Base-by-base conservation (phyloP, 768 basidiomycete genomes). In the Psilocybe azurescens region DNA sequence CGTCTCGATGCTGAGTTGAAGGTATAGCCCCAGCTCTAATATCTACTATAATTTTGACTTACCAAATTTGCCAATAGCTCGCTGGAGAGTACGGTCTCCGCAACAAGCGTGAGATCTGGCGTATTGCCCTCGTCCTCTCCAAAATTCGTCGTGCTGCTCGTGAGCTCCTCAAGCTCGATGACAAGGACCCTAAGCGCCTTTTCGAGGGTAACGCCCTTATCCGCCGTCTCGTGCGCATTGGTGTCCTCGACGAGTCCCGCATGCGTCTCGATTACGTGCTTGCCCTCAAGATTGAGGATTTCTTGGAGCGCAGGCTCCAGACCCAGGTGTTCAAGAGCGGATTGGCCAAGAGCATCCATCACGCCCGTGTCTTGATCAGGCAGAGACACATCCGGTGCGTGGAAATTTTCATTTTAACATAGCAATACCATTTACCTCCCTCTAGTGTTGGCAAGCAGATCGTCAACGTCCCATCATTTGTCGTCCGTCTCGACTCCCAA, bases 231-330 rank as follows among this genome's bases (percentile, higher is more conserved):
- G 97, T 99, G 61, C 95, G 97, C 73, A 98, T 99, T 73, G 97
- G 97, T 86, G 97, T 99, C 84, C 91, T 99, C 78, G 97, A 99
- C 77, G 97, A 99, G 85, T 80, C 87, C 67, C 91, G 96, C 78
- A 99, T 99, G 97, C 89, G 97, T 79, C 93, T 99, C 81, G 97
- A 99, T 91, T 99, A 99, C 90, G 97, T 99, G 84, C 84, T 99
- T 78, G 97, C 97, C 57, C 84, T 99, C 71, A 99, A 98, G 85
- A 89, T 98, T 71, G 97, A 99, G 79, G 97, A 99, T 81, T 99
- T 99, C 91, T 91, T 99, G 91, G 97, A 99, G 86, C 87, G 97
- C 72, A 84, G 97, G 71, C 81, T 99, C 75, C 97, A 99, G 82
- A 99, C 97, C 44, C 97, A 99, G 84, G 97, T 99, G 72, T 99